phyloP scores from a whole-genome alignment of 1,284 basidiomycete genomes.

The Apiotrichum siamense region DNA sequence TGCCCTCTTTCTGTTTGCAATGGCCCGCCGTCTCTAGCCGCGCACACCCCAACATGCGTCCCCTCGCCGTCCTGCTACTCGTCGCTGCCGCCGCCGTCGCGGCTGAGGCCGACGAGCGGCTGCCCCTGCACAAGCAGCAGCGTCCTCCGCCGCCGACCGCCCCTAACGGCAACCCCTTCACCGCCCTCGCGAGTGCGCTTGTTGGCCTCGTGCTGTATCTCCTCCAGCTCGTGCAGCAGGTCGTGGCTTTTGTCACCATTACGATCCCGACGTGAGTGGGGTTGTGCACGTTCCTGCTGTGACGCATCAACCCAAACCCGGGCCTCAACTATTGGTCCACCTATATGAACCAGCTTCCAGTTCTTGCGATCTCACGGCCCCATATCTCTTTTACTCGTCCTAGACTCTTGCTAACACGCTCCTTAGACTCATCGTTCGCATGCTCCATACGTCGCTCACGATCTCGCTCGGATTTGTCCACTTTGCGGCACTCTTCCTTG shows the following conservation, averaged over 20 bases:
- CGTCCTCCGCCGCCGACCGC: constrained; percentile 7
- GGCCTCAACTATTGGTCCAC: background rate
- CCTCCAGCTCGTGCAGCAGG: constrained; percentile 63
- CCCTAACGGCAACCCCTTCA: constrained; percentile 53
- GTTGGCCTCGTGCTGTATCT: constrained; percentile 79
- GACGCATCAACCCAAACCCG: too few relatives aligned
- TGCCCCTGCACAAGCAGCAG: background rate
- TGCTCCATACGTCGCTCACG: constrained; percentile 82
- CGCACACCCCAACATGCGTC: background rate
- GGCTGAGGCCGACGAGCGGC: background rate
- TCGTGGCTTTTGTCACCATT: constrained; percentile 71
- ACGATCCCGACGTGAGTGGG: constrained; percentile 60
- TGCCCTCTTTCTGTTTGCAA: background rate
- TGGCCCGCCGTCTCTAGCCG: background rate
- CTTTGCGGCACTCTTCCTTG: constrained; percentile 66
- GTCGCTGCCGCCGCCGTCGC: background rate
- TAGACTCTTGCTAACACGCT: constrained; percentile 44
- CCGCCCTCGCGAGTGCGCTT: constrained; percentile 70
- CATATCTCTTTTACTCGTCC: background rate
- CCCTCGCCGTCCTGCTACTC: background rate
- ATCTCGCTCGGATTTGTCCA: constrained; percentile 84
- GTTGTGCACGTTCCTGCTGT: background rate
- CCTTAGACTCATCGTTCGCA: constrained; percentile 47
- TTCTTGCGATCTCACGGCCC: background rate
- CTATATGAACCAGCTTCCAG: too few relatives aligned